Percentiles rank a stretch among this genome's conserved stretches.
Evolutionary conservation across 305 asterid genomes (phyloP).

Genomic region (Withania somnifera): DNA sequence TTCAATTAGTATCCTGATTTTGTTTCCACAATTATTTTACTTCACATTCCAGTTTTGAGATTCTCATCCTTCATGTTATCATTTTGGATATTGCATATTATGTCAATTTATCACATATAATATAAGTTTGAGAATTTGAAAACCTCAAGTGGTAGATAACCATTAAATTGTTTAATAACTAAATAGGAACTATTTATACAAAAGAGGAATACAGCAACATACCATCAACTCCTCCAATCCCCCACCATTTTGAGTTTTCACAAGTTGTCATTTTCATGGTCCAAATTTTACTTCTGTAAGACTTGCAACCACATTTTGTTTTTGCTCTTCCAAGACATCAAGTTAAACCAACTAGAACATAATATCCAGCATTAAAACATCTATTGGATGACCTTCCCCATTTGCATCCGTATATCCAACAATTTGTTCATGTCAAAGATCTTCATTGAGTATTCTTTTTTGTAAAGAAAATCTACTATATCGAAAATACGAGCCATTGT

Average conservation of each 20-base stretch:
- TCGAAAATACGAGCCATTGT: background rate
- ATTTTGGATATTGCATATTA: background rate
- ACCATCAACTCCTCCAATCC: background rate
- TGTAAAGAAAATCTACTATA: background rate
- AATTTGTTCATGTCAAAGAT: too few species aligned
- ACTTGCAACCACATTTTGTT: too few species aligned
- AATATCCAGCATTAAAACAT: too few species aligned
- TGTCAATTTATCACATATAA: background rate
- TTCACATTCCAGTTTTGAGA: background rate
- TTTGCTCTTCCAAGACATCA: too few species aligned
- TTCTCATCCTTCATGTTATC: background rate
- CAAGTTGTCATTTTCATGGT: background rate
- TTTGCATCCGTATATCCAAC: too few species aligned
- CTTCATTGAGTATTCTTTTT: background rate
- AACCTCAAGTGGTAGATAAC: background rate
- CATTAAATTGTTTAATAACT: background rate
- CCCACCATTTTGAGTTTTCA: background rate
- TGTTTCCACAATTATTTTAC: background rate
- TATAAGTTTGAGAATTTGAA: background rate
- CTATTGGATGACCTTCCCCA: too few species aligned
- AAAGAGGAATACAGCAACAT: background rate
- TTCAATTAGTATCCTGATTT: background rate
- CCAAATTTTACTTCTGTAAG: too few species aligned
- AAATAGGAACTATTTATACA: background rate
- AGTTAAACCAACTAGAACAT: too few species aligned